These are phyloP conservation scores for Ilex paraguariensis DNA, from an alignment of 305 asterid species.

Conservation along the genomic window DNA sequence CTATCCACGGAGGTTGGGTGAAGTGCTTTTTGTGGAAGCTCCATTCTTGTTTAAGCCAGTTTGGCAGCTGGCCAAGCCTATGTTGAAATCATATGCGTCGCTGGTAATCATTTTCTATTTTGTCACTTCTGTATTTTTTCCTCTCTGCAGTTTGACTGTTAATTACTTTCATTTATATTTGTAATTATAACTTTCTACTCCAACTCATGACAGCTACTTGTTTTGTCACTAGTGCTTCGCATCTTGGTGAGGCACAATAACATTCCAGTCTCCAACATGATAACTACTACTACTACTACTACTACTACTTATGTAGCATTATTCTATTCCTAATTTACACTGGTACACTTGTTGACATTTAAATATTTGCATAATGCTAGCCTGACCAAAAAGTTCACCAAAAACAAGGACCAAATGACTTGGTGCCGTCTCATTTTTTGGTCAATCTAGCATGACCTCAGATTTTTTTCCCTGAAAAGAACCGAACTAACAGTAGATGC, in stretches of 20 bases:
- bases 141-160: background rate
- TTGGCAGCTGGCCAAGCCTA: conserved; percentile 80
- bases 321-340: too few species aligned
- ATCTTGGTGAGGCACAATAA: background rate
- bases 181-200: background rate
- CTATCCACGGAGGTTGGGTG: conserved; percentile 74
- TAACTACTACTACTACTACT: too few species aligned
- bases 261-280: too few species aligned
- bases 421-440: too few species aligned
- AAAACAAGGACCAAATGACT: too few species aligned
- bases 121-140: background rate
- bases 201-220: background rate
- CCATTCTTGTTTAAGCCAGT: conserved; percentile 86
- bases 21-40: conserved; percentile 82
- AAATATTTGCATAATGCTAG: too few species aligned
- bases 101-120: conserved; percentile 45
- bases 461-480: background rate
- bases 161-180: background rate
- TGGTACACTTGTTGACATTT: too few species aligned
- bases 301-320: too few species aligned
- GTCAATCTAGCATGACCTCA: background rate
- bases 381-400: too few species aligned
- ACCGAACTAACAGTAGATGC: background rate
- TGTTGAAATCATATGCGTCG: conserved; percentile 75
- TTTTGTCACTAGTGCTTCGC: background rate